Base-by-base conservation (phyloP, 2,329 filamentous ascomycete genomes). In the Alternaria metachromatica region DNA sequence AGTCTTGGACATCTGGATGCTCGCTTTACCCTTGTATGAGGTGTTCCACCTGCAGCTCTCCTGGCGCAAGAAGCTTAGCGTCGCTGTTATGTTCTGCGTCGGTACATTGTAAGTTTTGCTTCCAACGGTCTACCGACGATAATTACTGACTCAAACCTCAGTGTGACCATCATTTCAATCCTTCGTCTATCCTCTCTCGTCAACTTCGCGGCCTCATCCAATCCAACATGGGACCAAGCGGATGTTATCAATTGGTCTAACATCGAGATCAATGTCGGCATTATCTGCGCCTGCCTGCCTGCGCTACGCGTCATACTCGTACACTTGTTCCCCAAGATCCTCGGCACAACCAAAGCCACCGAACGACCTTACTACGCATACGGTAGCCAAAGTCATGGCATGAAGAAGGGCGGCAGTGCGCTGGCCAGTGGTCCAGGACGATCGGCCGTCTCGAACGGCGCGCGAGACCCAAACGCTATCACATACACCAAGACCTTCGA, bases 231-330 rank as follows among this genome's bases (percentile, higher is more conserved):
- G 77, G 80, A 82, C 59, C 80, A 82, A 68, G 69, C 73, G n/a
- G 77, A 77, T 5, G 78, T 81, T 8, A 70, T 77, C 18, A 79
- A 78, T 55, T 84, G 82, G 82, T 80, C 77, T 18, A 78, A 78
- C 12, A 75, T 83, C 26, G 82, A 84, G 67, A 74, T 82, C 60
- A 77, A 82, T 62, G 76, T 82, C 2, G 81, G 80, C 25, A 80
- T 84, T 56, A 79, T 84, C n/a, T 83, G 82, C 66, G 80, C 80
- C 8, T 82, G 82, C 70, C 78, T 84, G 69, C 82, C 82, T 1
- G 72, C 77, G n/a, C 65, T 83, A 15, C 78, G 80, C 33, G 73
- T 79, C 2, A 72, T 83, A 3, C 71, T 83, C 26, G 75, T 80
- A n/a, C 77, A 74, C 15, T 33, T 78, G 11, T 80, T 78, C 48